A percentile compares a stretch with the other conserved stretches of the same genome.
These are phyloP conservation scores for Penicillium psychrofluorescens DNA, from an alignment of 495 filamentous ascomycete genomes.

Conservation along the genomic window DNA sequence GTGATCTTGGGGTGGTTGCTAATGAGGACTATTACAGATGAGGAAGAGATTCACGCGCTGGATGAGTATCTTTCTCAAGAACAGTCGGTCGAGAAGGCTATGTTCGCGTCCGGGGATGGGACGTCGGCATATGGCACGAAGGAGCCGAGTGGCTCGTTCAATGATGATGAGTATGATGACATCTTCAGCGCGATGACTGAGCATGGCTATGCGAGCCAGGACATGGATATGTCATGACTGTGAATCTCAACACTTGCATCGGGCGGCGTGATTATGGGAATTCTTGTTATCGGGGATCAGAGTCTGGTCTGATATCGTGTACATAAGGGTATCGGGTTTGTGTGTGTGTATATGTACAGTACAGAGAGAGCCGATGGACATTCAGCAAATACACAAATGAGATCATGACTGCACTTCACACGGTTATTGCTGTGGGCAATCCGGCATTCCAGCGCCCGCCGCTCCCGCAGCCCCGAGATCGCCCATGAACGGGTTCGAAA, in stretches of 20 bases:
- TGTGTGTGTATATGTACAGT: constrained; percentile 19
- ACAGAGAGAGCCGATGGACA: constrained; percentile 13
- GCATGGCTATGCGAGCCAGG: constrained; percentile 14
- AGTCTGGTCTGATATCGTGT: constrained; percentile 5
- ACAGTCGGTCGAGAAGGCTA: constrained; percentile 23
- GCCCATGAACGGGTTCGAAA: constrained; percentile 59
- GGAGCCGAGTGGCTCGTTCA: constrained; percentile 24
- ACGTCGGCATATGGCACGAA: background rate
- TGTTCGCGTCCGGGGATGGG: constrained; percentile 7
- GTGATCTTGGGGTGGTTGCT: background rate
- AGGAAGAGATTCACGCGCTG: constrained; percentile 28
- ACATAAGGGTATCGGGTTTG: constrained; percentile 21
- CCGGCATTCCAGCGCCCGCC: constrained; percentile 23
- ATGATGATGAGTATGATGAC: constrained; percentile 51
- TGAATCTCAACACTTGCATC: constrained; percentile 7
- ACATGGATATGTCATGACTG: constrained; percentile 35
- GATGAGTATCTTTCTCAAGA: constrained; percentile 27
- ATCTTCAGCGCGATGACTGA: constrained; percentile 38
- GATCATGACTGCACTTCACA: background rate
- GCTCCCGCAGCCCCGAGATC: constrained; percentile 20
- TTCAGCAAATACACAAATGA: background rate
- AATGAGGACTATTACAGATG: constrained; percentile 4
- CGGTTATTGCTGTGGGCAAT: constrained; percentile 34
- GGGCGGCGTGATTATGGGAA: constrained; percentile 9
- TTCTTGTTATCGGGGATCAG: constrained; percentile 1